Evolutionary conservation across 495 filamentous ascomycete genomes (phyloP), one percentile per base, ranked within the genome.

Genomic region (Lasiosphaeria ovina): DNA sequence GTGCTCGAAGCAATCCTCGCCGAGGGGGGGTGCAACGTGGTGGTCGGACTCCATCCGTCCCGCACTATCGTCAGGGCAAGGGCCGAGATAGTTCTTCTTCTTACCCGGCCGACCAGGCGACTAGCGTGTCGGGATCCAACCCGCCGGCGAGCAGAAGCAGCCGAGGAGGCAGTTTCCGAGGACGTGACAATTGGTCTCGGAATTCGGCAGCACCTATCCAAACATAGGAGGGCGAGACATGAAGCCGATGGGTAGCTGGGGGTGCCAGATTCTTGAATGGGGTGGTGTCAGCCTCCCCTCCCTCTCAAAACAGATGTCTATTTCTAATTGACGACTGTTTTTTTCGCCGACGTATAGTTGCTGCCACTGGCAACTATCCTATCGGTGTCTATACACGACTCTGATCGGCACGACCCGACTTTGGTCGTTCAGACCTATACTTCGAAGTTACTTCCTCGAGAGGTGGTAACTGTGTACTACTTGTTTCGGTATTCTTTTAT

Each of bases 1-100:
- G 66, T n/a, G 63, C 79, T 0, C 71, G 67, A 42, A 82, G 78
- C 69, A 82, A 79, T 55, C 77, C 79, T 3, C 78, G 80, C 35
- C 76, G 78, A 31, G 74, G 76, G 2, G 64, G 74, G 6, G 67
- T 65, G 48, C 59, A 62, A 35, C 67, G 71, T 9, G 62, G 70
- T 6, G 57, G 65, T 16, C 69, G 72, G 42, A 35, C 48, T 2
- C 44, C 66, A 1, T 66, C 71, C 6, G 64, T 62, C 1, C 63
- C 63, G 7, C 68, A 73, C 24, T 24, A 24, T 55, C 57, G 58
- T 1, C 65, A 55, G 24, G 55, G 55, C 14, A 71, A 70, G 52
- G 54, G 59, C 10, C 55, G 69, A 6, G 71, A 74, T 7, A 12
- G 61, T 7, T 62, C 68, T 4, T 57, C 59, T 1, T 63, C 61